Base-by-base conservation (phyloP, 2,329 filamentous ascomycete genomes). In the Talaromyces sp. region DNA sequence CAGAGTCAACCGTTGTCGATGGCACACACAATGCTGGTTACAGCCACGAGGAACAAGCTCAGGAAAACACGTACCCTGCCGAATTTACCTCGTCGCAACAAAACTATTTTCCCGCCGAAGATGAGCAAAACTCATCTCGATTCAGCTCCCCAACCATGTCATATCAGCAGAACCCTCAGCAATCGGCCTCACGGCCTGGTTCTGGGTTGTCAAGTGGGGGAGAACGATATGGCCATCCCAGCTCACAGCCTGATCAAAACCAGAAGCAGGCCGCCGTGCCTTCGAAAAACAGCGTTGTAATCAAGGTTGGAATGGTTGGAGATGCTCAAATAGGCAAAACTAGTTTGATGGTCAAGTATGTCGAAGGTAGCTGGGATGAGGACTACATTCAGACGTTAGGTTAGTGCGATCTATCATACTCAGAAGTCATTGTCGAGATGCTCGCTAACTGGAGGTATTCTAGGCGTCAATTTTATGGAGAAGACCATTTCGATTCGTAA, bases 261-360 rank as follows among this genome's bases (percentile, higher is more conserved):
- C 76, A 74, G 49, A 79, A 81, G 70, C 79, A 83, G 56, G 73
- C 75, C 8, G 72, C 80, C 2, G 76, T 74, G 60, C 73, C 79
- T 22, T 74, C 76, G 49, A 83, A 82, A 72, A 83, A 81, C 68
- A 89, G 86, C 73, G 95, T 99, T 43, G 95, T 99, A 65, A 98
- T 99, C 84, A 99, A 99, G 81, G 95, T 99, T 61, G 95, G 95
- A 75, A 99, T 99, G 95, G 95, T 99, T 54, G 95, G 95, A 56
- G 95, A 99, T 81, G 95, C 95, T 65, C 95, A 99, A 80, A 99
- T 99, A 72, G 95, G 95, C 75, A 99, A 99, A 86, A 99, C 95
- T 19, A 97, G 93, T 69, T 81, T 99, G 76, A 99, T 99, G 95
- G 95, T 99, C 75, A 99, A 99, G 79, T 99, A 99, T 76, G 95